These are phyloP conservation scores for Lepidium campestre DNA, from an alignment of 441 rosid genomes.

Conservation along the genomic window DNA sequence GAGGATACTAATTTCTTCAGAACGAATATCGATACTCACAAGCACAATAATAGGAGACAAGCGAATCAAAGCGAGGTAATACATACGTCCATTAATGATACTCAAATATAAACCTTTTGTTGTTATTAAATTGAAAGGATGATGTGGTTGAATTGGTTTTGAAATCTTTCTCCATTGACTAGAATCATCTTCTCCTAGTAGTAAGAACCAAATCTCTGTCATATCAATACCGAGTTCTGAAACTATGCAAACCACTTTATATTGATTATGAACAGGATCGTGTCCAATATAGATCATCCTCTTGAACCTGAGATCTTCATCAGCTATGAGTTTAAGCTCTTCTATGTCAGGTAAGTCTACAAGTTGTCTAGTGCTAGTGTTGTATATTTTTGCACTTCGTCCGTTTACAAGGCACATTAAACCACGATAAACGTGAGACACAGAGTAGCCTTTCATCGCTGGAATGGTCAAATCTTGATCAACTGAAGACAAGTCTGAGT, in stretches of 20 bases:
- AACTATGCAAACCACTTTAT: too few relatives aligned
- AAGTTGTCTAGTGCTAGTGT: conserved; percentile 16
- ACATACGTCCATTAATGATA: not conserved
- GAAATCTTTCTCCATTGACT: too few relatives aligned
- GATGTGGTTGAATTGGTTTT: not conserved
- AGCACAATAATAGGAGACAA: not conserved
- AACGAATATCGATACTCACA: not conserved
- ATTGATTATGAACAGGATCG: too few relatives aligned
- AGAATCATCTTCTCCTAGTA: too few relatives aligned
- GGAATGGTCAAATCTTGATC: conserved; percentile 8
- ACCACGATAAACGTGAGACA: not conserved
- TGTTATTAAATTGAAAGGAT: not conserved
- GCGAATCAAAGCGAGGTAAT: not conserved
- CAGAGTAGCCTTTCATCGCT: not conserved
- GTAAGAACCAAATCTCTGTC: too few relatives aligned
- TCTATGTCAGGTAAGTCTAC: conserved; percentile 2
- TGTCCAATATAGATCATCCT: too few relatives aligned
- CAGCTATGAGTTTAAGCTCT: not conserved
- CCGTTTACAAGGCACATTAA: not conserved
- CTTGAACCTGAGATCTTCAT: too few relatives aligned
- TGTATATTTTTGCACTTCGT: not conserved
- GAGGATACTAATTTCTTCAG: too few relatives aligned
- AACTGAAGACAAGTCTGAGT: not conserved
- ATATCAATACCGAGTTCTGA: too few relatives aligned
- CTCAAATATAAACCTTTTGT: not conserved